Base-by-base conservation (phyloP, 768 basidiomycete species). In the Pleurotus giganteus region DNA sequence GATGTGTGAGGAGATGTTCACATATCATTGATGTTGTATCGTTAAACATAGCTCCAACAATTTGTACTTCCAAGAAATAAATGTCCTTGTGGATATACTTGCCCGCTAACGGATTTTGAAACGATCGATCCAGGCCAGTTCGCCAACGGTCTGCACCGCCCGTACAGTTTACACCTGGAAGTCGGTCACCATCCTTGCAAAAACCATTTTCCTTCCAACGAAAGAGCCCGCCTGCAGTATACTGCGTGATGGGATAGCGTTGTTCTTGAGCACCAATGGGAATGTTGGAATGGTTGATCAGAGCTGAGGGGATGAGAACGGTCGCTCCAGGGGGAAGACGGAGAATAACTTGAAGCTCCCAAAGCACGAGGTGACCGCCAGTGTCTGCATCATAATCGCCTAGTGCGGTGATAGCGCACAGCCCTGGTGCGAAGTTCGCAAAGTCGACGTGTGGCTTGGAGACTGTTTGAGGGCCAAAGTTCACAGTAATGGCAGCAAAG, bases 301-400 rank as follows among this genome's bases (percentile, higher is more conserved):
- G 19, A 24, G 63, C 61, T 4, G 63, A 65, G 4, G 61, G 65
- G 24, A 66, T 55, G 19, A 66, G 43, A 32, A 61, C 57, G 5
- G 61, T 60, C 7, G 59, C 31, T 19, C 63, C 63, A 24, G 58
- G 58, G 1, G 60, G 65, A 43, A 67, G 61, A 31, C 60, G 47
- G 19, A 66, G 52, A 11, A 60, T 24, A 17, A 63, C 39, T 4
- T 39, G 32, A 1, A 61, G 47, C 17, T 66, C 66, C 46, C 57
- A 59, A 12, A 68, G 36, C 0, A 63, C 45, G 13, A 66, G 44
- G 28, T 68, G 66, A n/a, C 65, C 65, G 11, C 61, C 58, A 1
- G 19, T 5, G 4, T 37, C 26, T 2, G 41, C 44, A 32, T 59
- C 47, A 23, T 55, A 60, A 9, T 23, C 6, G 11, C 60, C 60